These are phyloP conservation scores for Pleurotus platypus DNA, from an alignment of 768 basidiomycete species.

Conservation along the genomic window DNA sequence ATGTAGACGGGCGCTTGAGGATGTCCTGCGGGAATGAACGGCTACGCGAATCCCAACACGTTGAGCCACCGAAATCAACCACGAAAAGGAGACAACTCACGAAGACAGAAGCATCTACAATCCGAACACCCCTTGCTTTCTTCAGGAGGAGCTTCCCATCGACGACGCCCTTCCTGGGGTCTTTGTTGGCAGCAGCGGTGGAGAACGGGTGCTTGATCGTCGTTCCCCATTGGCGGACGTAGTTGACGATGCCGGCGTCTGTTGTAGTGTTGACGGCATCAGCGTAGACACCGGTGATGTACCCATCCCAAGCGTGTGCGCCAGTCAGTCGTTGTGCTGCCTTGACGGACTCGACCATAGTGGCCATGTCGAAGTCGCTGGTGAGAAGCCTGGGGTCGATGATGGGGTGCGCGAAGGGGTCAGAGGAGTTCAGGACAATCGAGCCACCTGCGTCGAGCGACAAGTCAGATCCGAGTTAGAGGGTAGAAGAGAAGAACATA, in stretches of 20 bases:
- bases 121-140: constrained; percentile 25
- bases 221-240: constrained; percentile 15
- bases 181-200: constrained; percentile 21
- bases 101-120: constrained; percentile 36
- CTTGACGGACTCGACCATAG: constrained; percentile 23
- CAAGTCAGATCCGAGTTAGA: not conserved
- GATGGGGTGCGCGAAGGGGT: constrained; percentile 22
- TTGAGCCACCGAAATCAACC: not conserved
- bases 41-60: constrained; percentile 10
- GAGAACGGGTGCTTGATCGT: constrained; percentile 24
- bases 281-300: constrained; percentile 16
- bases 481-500: constrained; percentile 12
- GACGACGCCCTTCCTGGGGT: constrained; percentile 27
- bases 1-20: constrained; percentile 24
- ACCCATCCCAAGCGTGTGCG: constrained; percentile 25
- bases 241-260: constrained; percentile 21
- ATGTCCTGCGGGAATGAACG: constrained; percentile 23
- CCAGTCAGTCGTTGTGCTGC: constrained; percentile 20
- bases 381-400: constrained; percentile 21
- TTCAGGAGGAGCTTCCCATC: constrained; percentile 31
- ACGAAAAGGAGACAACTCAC: constrained; percentile 13
- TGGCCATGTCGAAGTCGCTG: constrained; percentile 19
- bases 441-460: constrained; percentile 16
- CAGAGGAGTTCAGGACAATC: constrained; percentile 20
- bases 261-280: constrained; percentile 19